A percentile compares a stretch with the other conserved stretches of the same genome.
Evolutionary conservation across 441 rosid species (phyloP).

Genomic region (Brassica hybrid): DNA sequence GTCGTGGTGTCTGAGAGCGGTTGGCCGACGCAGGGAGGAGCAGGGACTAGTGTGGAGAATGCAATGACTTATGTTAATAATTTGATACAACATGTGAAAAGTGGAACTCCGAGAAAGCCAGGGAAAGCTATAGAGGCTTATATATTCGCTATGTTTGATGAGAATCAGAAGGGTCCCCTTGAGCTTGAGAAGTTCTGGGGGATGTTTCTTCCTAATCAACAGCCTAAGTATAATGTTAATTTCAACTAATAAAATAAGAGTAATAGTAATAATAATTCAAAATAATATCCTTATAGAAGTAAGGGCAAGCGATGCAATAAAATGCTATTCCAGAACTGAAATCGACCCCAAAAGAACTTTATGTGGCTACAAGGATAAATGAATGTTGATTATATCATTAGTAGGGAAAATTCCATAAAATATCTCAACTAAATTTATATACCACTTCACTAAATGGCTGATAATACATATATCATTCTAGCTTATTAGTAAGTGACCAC

Average conservation of each 20-base stretch:
- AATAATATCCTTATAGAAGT: background rate
- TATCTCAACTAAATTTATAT: background rate
- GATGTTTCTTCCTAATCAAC: constrained; percentile 41
- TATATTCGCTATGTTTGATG: constrained; percentile 66
- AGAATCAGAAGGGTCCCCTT: constrained; percentile 50
- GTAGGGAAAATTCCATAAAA: too few relatives aligned
- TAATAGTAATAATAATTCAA: background rate
- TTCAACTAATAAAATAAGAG: constrained; percentile 12
- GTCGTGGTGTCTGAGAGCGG: constrained; percentile 68
- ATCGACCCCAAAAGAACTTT: too few relatives aligned
- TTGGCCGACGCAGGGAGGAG: constrained; percentile 58
- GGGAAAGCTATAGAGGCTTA: constrained; percentile 55
- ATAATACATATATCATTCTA: background rate
- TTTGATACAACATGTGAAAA: constrained; percentile 48
- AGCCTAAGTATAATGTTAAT: constrained; percentile 45
- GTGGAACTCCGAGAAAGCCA: constrained; percentile 45
- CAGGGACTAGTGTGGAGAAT: constrained; percentile 37
- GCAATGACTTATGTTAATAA: constrained; percentile 48
- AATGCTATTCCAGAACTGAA: too few relatives aligned
- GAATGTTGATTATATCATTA: too few relatives aligned
- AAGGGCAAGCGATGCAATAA: background rate
- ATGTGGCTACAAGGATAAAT: too few relatives aligned
- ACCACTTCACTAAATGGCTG: background rate
- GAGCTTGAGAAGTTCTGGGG: constrained; percentile 56
- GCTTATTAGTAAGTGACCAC: background rate